These are phyloP conservation scores for Gentiana macrophylla DNA, from an alignment of 257 asterid genomes.

Conservation along the genomic window DNA sequence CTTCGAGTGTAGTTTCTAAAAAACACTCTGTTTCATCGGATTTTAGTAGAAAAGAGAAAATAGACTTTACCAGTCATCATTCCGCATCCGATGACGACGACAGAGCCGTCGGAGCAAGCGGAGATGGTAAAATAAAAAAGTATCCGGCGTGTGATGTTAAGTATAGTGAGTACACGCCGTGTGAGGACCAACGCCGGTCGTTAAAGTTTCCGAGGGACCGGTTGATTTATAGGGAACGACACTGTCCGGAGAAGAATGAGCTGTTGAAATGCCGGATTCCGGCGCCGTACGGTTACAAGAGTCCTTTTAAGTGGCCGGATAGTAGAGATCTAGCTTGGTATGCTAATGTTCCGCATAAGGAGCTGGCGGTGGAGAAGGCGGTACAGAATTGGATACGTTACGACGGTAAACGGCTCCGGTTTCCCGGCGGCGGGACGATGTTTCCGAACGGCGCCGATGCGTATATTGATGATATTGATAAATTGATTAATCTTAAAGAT, in stretches of 20 bases:
- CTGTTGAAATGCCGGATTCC: conserved; percentile 56
- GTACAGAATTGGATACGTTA: conserved; percentile 80
- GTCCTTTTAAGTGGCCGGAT: conserved; percentile 68
- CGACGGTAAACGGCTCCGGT: conserved; percentile 65
- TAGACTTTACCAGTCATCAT: conserved; percentile 56
- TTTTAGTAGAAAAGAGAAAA: neutral
- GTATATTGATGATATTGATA: conserved; percentile 63
- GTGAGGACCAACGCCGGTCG: conserved; percentile 64
- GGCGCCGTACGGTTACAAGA: conserved; percentile 62
- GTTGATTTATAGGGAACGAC: conserved; percentile 62
- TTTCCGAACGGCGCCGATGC: conserved; percentile 72
- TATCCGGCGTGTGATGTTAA: conserved; percentile 45
- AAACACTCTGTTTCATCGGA: neutral
- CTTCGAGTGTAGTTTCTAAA: neutral
- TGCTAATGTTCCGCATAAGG: conserved; percentile 77
- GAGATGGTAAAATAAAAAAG: conserved; percentile 5
- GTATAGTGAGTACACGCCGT: conserved; percentile 73
- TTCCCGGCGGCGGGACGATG: conserved; percentile 96
- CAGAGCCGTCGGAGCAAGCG: neutral
- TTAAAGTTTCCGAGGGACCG: conserved; percentile 33
- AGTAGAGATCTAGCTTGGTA: conserved; percentile 84
- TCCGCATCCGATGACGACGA: conserved; percentile 20
- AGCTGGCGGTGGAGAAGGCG: conserved; percentile 76
- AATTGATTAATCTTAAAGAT: conserved; percentile 53
- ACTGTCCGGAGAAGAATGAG: conserved; percentile 52